Percentiles rank a stretch among this genome's conserved stretches.
Evolutionary conservation across 345 rosid genomes (phyloP).

Genomic region (Populus davidiana): DNA sequence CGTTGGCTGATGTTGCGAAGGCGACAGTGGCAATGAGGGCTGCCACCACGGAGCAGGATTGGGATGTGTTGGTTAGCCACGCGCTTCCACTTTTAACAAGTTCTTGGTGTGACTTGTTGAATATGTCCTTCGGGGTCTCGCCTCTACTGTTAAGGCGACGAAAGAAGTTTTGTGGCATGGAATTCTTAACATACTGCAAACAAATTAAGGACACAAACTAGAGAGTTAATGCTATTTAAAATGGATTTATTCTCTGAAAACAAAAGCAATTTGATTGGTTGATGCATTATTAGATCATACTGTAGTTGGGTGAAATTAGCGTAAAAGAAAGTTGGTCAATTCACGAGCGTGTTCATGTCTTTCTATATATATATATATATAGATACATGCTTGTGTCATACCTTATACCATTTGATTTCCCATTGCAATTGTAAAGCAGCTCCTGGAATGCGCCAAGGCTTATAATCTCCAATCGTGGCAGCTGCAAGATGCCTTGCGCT

Average conservation of each 20-base stretch:
- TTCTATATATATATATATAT: too few relatives aligned
- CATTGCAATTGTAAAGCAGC: conserved; percentile 62
- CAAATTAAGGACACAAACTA: too few relatives aligned
- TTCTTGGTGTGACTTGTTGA: conserved; percentile 30
- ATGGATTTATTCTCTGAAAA: too few relatives aligned
- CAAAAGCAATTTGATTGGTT: too few relatives aligned
- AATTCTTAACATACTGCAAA: conserved; percentile 43
- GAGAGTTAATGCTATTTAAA: too few relatives aligned
- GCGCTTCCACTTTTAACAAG: conserved; percentile 40
- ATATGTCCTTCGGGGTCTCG: conserved; percentile 35
- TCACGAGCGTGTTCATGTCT: too few relatives aligned
- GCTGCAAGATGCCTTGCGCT: conserved; percentile 52
- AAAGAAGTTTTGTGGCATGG: conserved; percentile 39
- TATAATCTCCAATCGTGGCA: conserved; percentile 36
- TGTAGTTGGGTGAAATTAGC: too few relatives aligned
- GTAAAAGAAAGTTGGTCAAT: too few relatives aligned
- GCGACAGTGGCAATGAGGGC: conserved; percentile 57
- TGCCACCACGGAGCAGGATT: conserved; percentile 53
- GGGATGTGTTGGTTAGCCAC: conserved; percentile 48
- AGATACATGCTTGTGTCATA: not conserved
- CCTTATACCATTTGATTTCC: conserved; percentile 64
- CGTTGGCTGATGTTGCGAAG: conserved; percentile 43
- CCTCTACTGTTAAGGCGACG: conserved; percentile 24
- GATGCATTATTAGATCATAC: too few relatives aligned
- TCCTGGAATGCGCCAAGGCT: conserved; percentile 55